Percentiles rank a stretch among this genome's conserved stretches.
These are phyloP conservation scores for Penicillium roqueforti DNA, from an alignment of 495 filamentous ascomycete species.

Conservation along the genomic window DNA sequence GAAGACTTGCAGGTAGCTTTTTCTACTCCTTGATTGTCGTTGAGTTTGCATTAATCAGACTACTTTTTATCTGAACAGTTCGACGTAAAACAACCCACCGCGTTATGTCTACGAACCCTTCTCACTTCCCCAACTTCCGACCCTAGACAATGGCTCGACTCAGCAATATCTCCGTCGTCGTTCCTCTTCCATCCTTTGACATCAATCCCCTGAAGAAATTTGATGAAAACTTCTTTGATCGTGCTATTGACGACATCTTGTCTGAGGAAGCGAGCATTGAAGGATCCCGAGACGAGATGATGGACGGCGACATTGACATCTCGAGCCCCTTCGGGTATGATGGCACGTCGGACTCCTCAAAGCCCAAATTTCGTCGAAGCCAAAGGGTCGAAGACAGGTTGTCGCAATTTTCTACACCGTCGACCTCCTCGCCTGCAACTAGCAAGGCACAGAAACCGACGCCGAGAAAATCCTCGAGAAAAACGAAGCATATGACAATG, in stretches of 20 bases:
- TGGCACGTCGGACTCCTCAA: background rate
- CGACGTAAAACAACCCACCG: background rate
- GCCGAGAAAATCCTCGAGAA: background rate
- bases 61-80: background rate
- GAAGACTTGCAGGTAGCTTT: background rate
- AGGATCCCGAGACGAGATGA: slow-evolving; percentile 9
- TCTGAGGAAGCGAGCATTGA: slow-evolving; percentile 25
- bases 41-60: background rate
- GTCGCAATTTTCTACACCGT: background rate
- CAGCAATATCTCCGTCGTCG: slow-evolving; percentile 17
- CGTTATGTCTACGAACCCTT: background rate
- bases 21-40: background rate
- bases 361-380: background rate
- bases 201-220: slow-evolving; percentile 19
- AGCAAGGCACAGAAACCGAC: background rate
- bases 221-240: slow-evolving; percentile 12
- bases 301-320: background rate
- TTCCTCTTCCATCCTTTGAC: slow-evolving; percentile 20
- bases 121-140: background rate
- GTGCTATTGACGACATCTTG: slow-evolving; percentile 24
- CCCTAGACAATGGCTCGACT: slow-evolving; percentile 6
- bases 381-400: background rate
- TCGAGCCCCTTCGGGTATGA: background rate
- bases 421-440: background rate
- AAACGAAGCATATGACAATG: background rate